Evolutionary conservation across 345 rosid species (phyloP).

Genomic region (Populus alba): DNA sequence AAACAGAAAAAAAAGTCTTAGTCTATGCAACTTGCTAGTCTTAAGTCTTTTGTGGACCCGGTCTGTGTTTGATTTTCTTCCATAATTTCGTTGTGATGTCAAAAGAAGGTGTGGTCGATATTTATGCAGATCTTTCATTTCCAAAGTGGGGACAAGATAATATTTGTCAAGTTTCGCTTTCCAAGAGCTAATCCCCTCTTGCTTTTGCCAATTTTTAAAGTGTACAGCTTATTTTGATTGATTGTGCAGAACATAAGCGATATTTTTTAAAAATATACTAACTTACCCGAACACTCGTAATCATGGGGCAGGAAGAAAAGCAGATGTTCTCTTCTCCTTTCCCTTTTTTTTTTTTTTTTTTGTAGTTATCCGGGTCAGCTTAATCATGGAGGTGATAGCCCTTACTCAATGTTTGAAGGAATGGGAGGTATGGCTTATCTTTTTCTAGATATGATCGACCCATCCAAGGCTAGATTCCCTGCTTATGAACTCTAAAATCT

Average conservation of each 20-base stretch:
- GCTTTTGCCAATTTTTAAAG: background rate
- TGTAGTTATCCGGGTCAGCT: too few relatives aligned
- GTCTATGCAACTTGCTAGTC: too few relatives aligned
- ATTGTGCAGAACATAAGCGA: background rate
- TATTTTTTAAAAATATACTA: background rate
- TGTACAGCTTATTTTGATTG: background rate
- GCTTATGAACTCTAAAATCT: slow-evolving; percentile 26
- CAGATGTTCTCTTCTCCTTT: too few relatives aligned
- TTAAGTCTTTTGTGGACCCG: too few relatives aligned
- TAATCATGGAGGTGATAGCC: slow-evolving; percentile 31
- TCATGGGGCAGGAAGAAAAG: too few relatives aligned
- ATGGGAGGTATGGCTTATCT: slow-evolving; percentile 29
- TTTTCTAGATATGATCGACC: slow-evolving; percentile 22
- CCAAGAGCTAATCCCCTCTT: background rate
- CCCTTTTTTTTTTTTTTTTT: too few relatives aligned
- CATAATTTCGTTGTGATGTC: too few relatives aligned
- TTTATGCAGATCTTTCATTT: slow-evolving; percentile 7
- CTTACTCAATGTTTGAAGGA: slow-evolving; percentile 29
- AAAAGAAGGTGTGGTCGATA: too few relatives aligned
- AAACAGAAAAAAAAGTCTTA: too few relatives aligned
- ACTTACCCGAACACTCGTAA: too few relatives aligned
- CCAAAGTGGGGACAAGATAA: background rate
- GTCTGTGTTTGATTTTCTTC: too few relatives aligned
- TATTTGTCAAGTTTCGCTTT: background rate
- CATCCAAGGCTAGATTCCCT: slow-evolving; percentile 25